phyloP scores from a whole-genome alignment of 352 stramenopile species.

The Phytophthora multivora region DNA sequence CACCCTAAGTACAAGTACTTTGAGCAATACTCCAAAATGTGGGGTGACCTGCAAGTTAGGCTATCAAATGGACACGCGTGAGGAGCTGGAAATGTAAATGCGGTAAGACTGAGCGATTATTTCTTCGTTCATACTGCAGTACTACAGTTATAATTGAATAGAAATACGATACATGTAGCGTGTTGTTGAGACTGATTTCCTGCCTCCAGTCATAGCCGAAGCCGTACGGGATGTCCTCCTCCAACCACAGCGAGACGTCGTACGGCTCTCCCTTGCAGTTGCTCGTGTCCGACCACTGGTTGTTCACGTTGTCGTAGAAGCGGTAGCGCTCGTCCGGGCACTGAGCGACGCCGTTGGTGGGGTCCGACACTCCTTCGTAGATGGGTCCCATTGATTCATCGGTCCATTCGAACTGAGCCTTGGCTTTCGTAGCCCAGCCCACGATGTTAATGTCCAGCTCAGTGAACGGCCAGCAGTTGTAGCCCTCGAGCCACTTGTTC shows the following conservation, averaged over 20 bases:
- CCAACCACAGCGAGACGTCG: conserved; percentile 33
- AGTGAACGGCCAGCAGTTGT: conserved; percentile 32
- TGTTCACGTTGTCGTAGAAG: conserved; percentile 23
- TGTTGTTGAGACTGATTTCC: conserved; percentile 28
- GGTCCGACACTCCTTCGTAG: conserved; percentile 9
- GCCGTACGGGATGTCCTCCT: conserved; percentile 24
- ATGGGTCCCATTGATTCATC: conserved; percentile 19
- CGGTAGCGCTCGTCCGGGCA: conserved; percentile 27
- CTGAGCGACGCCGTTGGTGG: conserved; percentile 5
- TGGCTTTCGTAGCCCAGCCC: conserved; percentile 24
- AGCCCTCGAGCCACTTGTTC: conserved; percentile 30
- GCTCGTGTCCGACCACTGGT: conserved; percentile 24
- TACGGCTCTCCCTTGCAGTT: conserved; percentile 20
- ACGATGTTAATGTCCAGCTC: conserved; percentile 31
- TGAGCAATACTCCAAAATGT: conserved; percentile 14
- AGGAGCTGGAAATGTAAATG: too few relatives aligned
- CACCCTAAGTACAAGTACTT: conserved; percentile 19
- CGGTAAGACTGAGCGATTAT: too few relatives aligned
- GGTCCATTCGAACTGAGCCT: conserved; percentile 21
- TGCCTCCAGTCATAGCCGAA: conserved; percentile 24
- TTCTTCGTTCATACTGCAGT: too few relatives aligned
- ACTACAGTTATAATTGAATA: too few relatives aligned
- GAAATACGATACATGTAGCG: too few relatives aligned
- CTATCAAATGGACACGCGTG: neutral
- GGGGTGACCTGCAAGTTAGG: conserved; percentile 7